These are phyloP conservation scores for Penicillium verhagenii DNA, from an alignment of 495 filamentous ascomycete genomes.

Conservation along the genomic window DNA sequence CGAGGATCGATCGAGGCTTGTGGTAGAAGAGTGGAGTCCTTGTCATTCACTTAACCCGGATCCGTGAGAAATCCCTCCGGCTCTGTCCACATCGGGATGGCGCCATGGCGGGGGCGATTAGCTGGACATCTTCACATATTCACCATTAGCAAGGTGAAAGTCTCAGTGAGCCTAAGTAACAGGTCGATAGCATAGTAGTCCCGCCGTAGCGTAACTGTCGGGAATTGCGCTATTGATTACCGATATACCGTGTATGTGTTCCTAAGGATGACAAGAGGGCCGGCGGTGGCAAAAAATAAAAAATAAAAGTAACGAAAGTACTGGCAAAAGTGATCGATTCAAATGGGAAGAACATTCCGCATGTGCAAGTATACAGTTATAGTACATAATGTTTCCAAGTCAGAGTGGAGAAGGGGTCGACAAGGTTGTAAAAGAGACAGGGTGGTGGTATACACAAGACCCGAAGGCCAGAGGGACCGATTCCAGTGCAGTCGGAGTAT, in stretches of 20 bases:
- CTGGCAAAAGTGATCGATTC: not conserved
- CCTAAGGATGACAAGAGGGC: not conserved
- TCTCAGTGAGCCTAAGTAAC: no score
- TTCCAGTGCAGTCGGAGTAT: not conserved
- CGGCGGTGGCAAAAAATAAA: constrained; percentile 29
- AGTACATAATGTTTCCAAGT: constrained; percentile 26
- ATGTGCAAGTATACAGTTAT: constrained; percentile 32
- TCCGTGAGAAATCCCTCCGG: not conserved
- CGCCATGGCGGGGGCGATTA: constrained; percentile 19
- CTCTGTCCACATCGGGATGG: not conserved
- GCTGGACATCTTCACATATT: not conserved
- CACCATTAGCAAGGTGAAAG: no score
- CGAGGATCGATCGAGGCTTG: not conserved
- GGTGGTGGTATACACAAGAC: constrained; percentile 27
- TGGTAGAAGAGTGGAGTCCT: not conserved
- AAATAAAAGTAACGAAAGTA: not conserved
- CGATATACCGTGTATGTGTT: not conserved
- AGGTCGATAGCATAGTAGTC: not conserved
- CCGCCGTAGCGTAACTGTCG: not conserved
- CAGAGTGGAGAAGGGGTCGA: constrained; percentile 30
- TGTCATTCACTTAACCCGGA: not conserved
- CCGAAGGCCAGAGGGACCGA: constrained; percentile 14
- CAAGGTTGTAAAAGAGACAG: constrained; percentile 10
- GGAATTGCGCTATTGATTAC: not conserved
- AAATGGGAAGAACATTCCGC: constrained; percentile 3